A percentile compares a stretch with the other conserved stretches of the same genome.
phyloP scores from a whole-genome alignment of 257 asterid species.

The Pogostemon cablin region DNA sequence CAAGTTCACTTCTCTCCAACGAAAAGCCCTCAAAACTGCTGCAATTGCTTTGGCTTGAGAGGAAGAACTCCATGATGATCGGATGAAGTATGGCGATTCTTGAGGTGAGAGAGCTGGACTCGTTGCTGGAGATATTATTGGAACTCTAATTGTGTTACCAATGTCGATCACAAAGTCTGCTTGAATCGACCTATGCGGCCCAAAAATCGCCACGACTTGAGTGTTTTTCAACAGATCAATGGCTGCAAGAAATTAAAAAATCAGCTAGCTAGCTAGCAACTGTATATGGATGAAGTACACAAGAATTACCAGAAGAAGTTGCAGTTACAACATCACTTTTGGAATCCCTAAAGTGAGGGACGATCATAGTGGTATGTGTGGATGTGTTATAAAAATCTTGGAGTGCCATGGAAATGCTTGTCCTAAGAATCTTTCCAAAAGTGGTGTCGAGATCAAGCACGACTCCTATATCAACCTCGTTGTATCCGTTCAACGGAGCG shows the following conservation, averaged over 20 bases:
- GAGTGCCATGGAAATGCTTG: constrained; percentile 45
- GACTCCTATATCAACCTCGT: constrained; percentile 44
- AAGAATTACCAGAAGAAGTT: too few relatives aligned
- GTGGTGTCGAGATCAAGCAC: constrained; percentile 41
- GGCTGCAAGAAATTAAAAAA: constrained; percentile 36
- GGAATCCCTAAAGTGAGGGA: constrained; percentile 45
- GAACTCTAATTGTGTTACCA: constrained; percentile 45
- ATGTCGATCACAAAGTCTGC: constrained; percentile 51
- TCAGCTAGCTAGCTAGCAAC: too few relatives aligned
- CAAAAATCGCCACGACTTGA: constrained; percentile 50
- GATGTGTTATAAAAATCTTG: constrained; percentile 38
- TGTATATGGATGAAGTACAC: too few relatives aligned
- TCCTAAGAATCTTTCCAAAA: constrained; percentile 37
- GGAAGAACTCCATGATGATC: constrained; percentile 47
- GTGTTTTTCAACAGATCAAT: constrained; percentile 51
- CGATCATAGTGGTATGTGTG: constrained; percentile 31
- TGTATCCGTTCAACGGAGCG: constrained; percentile 6
- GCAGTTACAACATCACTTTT: constrained; percentile 35
- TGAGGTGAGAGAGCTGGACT: constrained; percentile 49
- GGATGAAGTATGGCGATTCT: constrained; percentile 45
- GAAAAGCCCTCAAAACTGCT: constrained; percentile 39
- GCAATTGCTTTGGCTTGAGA: constrained; percentile 53
- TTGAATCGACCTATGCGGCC: constrained; percentile 47
- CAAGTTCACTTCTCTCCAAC: constrained; percentile 49
- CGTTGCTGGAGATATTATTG: constrained; percentile 54